A percentile compares a stretch with the other conserved stretches of the same genome.
phyloP scores from a whole-genome alignment of 179 eudicot genomes.

The Beta macrorhiza region DNA sequence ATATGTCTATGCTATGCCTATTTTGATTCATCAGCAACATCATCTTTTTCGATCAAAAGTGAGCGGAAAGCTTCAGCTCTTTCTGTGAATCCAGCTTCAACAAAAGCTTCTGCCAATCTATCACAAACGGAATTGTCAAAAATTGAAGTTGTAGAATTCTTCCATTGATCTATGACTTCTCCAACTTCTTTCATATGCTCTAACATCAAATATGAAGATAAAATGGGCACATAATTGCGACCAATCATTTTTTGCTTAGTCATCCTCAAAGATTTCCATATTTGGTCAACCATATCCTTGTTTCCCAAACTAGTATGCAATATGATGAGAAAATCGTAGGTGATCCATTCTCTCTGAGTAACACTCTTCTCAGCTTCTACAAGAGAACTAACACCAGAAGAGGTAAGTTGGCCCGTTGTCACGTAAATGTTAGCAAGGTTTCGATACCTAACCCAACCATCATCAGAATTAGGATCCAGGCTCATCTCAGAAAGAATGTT shows the following conservation, averaged over 20 bases:
- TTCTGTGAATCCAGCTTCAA: constrained; percentile 59
- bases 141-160: constrained; percentile 49
- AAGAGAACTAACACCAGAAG: constrained; percentile 41
- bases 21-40: constrained; percentile 13
- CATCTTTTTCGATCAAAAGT: constrained; percentile 45
- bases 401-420: constrained; percentile 46
- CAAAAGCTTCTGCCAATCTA: constrained; percentile 53
- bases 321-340: constrained; percentile 78
- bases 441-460: constrained; percentile 64
- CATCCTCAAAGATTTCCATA: constrained; percentile 85
- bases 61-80: constrained; percentile 44
- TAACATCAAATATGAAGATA: constrained; percentile 80
- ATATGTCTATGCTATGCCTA: constrained; percentile 2
- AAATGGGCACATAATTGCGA: constrained; percentile 63
- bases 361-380: constrained; percentile 57
- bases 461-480: constrained; percentile 43
- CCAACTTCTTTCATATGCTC: constrained; percentile 63
- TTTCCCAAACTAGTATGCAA: constrained; percentile 71
- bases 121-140: constrained; percentile 51
- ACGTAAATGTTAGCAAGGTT: constrained; percentile 64
- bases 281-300: constrained; percentile 66
- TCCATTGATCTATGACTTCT: constrained; percentile 79
- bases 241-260: constrained; percentile 76
- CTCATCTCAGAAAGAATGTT: constrained; percentile 67
- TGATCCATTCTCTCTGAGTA: constrained; percentile 74